phyloP scores from a whole-genome alignment of 2,329 filamentous ascomycete genomes.

The Fusarium concolor region DNA sequence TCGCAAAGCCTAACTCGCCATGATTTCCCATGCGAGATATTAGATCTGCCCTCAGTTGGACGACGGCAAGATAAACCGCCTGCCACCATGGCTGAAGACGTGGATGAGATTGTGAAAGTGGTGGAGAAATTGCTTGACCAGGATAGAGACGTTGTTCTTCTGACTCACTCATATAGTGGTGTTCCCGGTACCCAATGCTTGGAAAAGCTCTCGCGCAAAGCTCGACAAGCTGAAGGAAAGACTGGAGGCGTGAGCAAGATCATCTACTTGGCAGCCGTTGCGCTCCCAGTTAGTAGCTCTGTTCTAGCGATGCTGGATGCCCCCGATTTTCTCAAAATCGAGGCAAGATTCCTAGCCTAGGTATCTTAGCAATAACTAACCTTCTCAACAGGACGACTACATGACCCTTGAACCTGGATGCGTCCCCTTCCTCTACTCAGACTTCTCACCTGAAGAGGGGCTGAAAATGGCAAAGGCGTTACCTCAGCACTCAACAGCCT shows the following conservation, averaged over 20 bases:
- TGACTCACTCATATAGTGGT: slow-evolving; percentile 20
- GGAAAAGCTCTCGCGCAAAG: slow-evolving; percentile 5
- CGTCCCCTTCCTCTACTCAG: slow-evolving; percentile 10
- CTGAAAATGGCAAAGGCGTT: slow-evolving; percentile 1
- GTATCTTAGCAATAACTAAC: background rate
- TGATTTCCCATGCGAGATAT: background rate
- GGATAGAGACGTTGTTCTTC: background rate
- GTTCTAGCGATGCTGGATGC: slow-evolving; percentile 1
- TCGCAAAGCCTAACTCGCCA: background rate
- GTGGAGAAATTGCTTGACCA: background rate
- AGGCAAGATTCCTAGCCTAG: background rate
- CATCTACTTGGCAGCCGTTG: slow-evolving; percentile 10
- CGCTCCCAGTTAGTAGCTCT: background rate
- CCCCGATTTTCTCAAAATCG: background rate
- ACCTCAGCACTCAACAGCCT: slow-evolving; percentile 13
- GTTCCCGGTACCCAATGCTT: slow-evolving; percentile 16
- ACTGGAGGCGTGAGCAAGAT: slow-evolving; percentile 3
- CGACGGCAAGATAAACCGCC: background rate
- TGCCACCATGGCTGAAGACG: slow-evolving; percentile 10
- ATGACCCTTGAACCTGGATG: slow-evolving; percentile 2
- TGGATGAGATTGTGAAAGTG: background rate
- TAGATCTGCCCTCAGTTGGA: slow-evolving; percentile 16
- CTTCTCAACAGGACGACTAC: slow-evolving; percentile 1
- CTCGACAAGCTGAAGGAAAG: slow-evolving; percentile 1
- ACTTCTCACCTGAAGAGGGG: slow-evolving; percentile 4